Conservation (phyloP, 768 basidiomycete genomes). For the Termitomyces sp. region DNA sequence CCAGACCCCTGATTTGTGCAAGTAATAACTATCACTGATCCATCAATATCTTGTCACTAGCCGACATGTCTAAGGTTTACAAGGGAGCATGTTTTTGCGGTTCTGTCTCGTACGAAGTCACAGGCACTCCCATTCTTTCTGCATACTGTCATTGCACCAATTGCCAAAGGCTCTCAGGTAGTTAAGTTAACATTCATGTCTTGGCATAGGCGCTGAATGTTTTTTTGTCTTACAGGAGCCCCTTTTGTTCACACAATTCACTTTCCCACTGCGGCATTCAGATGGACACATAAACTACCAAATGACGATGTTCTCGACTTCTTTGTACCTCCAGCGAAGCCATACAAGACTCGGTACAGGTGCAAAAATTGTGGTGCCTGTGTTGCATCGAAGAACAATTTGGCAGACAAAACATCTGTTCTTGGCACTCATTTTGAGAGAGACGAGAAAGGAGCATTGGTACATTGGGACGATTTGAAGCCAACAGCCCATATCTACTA, state of each 20-base stretch:
- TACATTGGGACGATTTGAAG: conserved; percentile 47
- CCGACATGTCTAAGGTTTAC: conserved; percentile 16
- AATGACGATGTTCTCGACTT: conserved; percentile 32
- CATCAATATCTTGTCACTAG: not conserved
- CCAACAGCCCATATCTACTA: conserved; percentile 69
- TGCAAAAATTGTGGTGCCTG: conserved; percentile 57
- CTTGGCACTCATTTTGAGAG: conserved; percentile 55
- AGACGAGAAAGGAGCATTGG: conserved; percentile 42
- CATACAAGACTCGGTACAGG: conserved; percentile 55
- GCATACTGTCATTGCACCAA: conserved; percentile 68
- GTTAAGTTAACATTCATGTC: conserved; percentile 7
- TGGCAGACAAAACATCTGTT: conserved; percentile 43
- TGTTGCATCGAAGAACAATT: conserved; percentile 48
- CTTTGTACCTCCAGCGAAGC: conserved; percentile 43
- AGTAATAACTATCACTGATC: not conserved
- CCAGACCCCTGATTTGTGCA: not conserved
- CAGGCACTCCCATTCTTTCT: conserved; percentile 43
- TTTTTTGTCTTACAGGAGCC: conserved; percentile 29
- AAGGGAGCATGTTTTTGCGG: conserved; percentile 58
- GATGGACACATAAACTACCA: conserved; percentile 43
- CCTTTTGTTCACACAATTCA: conserved; percentile 62
- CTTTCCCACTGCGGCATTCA: conserved; percentile 42
- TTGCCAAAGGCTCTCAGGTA: conserved; percentile 60
- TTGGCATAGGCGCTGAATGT: not conserved
- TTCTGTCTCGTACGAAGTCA: conserved; percentile 39